Conservation (phyloP, 495 filamentous ascomycete genomes). For the Tuber microsphaerosporum region DNA sequence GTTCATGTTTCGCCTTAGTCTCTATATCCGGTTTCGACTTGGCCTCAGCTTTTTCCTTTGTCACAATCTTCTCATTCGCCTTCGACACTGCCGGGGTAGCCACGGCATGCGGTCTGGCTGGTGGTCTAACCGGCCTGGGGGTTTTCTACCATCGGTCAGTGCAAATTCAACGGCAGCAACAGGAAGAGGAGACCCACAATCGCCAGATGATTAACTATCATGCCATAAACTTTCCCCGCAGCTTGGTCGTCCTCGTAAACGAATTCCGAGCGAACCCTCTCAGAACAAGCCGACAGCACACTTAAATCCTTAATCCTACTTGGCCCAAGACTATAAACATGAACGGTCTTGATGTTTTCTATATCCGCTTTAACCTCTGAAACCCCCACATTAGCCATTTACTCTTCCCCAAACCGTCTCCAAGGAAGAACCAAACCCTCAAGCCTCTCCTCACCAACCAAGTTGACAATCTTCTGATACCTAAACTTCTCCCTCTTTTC, state of each 20-base stretch:
- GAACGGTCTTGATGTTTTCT: constrained; percentile 63
- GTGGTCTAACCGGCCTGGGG: not conserved
- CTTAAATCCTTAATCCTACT: constrained; percentile 43
- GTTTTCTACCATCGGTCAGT: not conserved
- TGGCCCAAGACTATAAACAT: constrained; percentile 79
- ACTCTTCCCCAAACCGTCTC: constrained; percentile 20
- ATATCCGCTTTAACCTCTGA: constrained; percentile 59
- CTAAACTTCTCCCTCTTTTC: constrained; percentile 47
- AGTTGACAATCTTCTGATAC: constrained; percentile 54
- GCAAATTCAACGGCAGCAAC: not conserved
- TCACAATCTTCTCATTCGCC: constrained; percentile 16
- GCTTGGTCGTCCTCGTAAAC: not conserved
- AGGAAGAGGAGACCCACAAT: not conserved
- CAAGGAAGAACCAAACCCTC: constrained; percentile 51
- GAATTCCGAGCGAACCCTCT: constrained; percentile 33
- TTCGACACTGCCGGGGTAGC: not conserved
- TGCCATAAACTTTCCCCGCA: not conserved
- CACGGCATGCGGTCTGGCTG: not conserved
- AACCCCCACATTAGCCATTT: not conserved
- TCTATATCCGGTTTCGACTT: constrained; percentile 32
- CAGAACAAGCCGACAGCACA: constrained; percentile 45
- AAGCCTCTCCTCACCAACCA: constrained; percentile 74
- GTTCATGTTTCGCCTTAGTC: constrained; percentile 1
- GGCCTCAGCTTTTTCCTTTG: constrained; percentile 42
- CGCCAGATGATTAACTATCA: not conserved